Base-by-base conservation (phyloP, 257 asterid genomes). In the Solanum acaule region DNA sequence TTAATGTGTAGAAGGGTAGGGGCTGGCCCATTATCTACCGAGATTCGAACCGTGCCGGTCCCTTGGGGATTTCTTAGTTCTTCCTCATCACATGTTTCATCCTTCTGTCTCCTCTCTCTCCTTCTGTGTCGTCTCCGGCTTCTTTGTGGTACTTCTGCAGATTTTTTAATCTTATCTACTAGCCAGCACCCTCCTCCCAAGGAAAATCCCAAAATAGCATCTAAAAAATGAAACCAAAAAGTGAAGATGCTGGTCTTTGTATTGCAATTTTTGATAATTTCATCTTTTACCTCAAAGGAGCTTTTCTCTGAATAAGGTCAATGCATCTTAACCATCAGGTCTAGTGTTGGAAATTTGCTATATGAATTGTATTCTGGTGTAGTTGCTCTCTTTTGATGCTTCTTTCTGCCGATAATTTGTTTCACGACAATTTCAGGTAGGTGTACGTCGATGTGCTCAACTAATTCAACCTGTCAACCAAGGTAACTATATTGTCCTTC, bases 381-480 rank as follows among this genome's bases (percentile, higher is more conserved):
- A 81, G 37, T 18, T 31, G 35, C 29, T 6, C 37, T 46, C 37
- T 22, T 29, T 33, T 49, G 25, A 49, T 82, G 86, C 31, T 49
- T 82, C 86, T 82, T 82, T 44, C 67, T 27, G 85, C 42, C 70
- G 29, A 81, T 18, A 46, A 49, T 44, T n/a, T 23, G 83, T 86
- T 75, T 76, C 44, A 27, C 63, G 38, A 29, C 20, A 72, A 59
- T 35, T 71, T 46, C 68, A 92, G 94, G 88, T 52, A 42, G 91
- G 87, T 88, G 37, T 10, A 70, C 86, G 22, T 79, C 89, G 84
- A 35, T 89, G 90, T 88, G 93, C 90, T 42, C 91, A 65, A 29
- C 87, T 90, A 86, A 38, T 92, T 79, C 84, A 85, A 70, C 93
- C 92, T 70, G 88, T 38, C 35, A 86, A 40, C 78, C 88, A n/a